phyloP scores from a whole-genome alignment of 257 asterid species.

The Primulina huaijiensis region DNA sequence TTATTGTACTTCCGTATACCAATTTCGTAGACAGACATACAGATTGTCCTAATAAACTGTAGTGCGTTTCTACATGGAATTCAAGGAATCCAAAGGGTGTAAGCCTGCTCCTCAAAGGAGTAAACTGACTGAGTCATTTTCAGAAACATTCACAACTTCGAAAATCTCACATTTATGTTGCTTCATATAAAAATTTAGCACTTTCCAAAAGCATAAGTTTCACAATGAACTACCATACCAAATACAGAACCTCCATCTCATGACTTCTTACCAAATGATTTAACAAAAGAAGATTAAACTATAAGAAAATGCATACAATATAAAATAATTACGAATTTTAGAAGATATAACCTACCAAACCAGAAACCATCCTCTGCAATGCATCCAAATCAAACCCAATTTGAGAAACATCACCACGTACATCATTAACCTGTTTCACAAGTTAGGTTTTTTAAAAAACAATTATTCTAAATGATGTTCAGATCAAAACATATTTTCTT shows the following conservation, averaged over 20 bases:
- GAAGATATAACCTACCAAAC: conserved; percentile 53
- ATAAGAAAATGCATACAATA: not conserved
- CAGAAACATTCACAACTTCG: too few species aligned
- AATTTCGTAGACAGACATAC: too few species aligned
- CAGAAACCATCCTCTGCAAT: conserved; percentile 56
- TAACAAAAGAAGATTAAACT: not conserved
- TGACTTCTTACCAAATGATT: conserved; percentile 17
- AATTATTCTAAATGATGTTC: conserved; percentile 15
- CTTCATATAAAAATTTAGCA: too few species aligned
- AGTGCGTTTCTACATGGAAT: too few species aligned
- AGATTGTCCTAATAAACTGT: too few species aligned
- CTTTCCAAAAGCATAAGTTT: not conserved
- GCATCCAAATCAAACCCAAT: conserved; percentile 53
- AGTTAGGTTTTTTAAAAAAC: not conserved
- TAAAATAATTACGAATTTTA: not conserved
- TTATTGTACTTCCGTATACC: too few species aligned
- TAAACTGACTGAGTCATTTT: too few species aligned
- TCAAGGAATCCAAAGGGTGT: too few species aligned
- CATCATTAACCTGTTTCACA: conserved; percentile 57
- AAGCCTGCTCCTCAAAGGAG: too few species aligned
- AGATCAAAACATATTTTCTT: not conserved
- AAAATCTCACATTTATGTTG: too few species aligned
- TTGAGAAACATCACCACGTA: conserved; percentile 59
- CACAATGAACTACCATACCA: not conserved
- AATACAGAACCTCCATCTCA: not conserved